Evolutionary conservation across 2,329 filamentous ascomycete species (phyloP).

Genomic region (Ceratocystis alfenasii): DNA sequence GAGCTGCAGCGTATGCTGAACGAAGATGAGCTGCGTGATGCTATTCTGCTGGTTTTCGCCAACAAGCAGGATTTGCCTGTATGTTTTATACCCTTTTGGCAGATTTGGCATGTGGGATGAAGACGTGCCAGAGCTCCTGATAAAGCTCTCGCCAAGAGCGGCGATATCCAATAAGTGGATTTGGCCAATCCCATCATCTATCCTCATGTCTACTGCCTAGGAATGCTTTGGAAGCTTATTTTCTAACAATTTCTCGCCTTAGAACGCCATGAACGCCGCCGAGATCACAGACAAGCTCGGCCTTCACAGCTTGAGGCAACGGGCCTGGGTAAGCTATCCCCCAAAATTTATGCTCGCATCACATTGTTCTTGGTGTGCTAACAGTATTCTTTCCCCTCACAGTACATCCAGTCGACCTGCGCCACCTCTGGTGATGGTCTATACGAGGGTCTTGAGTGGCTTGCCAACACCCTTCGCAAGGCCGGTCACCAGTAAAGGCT

Average conservation of each 20-base stretch:
- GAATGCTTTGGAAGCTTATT: neutral
- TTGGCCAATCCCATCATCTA: neutral
- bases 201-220: neutral
- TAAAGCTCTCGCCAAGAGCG: neutral
- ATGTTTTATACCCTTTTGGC: constrained; percentile 34
- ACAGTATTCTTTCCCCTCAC: constrained; percentile 22
- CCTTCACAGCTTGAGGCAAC: constrained; percentile 96
- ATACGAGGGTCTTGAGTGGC: constrained; percentile 96
- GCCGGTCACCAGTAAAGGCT: constrained; percentile 48
- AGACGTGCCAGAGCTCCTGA: neutral
- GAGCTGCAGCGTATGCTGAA: constrained; percentile 98
- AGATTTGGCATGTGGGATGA: neutral
- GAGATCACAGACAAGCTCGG: constrained; percentile 99
- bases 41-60: constrained; percentile 91
- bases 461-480: constrained; percentile 73
- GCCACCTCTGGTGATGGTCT: constrained; percentile 98
- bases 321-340: constrained; percentile 74
- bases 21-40: constrained; percentile 96
- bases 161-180: no score
- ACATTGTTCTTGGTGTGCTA: constrained; percentile 22
- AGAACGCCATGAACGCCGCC: constrained; percentile 99
- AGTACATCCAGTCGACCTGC: constrained; percentile 99
- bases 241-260: constrained; percentile 19
- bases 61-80: constrained; percentile 99
- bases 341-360: neutral